phyloP scores from a whole-genome alignment of 2,329 filamentous ascomycete species.

The Colletotrichum sansevieriae region DNA sequence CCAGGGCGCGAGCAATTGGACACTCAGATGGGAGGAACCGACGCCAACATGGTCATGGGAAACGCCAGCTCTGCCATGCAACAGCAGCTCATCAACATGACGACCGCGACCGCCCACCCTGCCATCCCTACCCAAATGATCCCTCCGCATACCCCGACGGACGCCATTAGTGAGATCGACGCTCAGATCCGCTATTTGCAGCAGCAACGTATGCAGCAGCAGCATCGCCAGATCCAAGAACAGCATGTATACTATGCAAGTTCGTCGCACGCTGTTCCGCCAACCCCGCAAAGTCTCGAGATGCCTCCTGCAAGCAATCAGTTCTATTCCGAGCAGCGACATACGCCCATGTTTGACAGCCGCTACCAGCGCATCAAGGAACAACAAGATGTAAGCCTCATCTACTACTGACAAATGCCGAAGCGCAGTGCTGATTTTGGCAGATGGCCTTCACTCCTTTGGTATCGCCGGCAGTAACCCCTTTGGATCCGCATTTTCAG shows the following conservation, averaged over 20 bases:
- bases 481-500: conserved; percentile 78
- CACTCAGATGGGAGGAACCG: conserved; percentile 63
- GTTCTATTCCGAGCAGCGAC: conserved; percentile 69
- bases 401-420: not conserved
- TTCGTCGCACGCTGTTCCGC: conserved; percentile 75
- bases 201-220: conserved; percentile 72
- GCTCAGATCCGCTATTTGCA: conserved; percentile 76
- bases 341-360: conserved; percentile 73
- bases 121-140: conserved; percentile 61
- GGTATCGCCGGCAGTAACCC: conserved; percentile 86
- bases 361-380: conserved; percentile 76
- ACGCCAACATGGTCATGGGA: conserved; percentile 54
- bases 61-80: conserved; percentile 46
- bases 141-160: conserved; percentile 60
- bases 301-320: conserved; percentile 73
- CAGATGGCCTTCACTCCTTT: conserved; percentile 84
- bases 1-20: conserved; percentile 58
- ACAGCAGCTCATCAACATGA: conserved; percentile 63
- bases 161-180: conserved; percentile 71
- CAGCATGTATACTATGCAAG: conserved; percentile 63
- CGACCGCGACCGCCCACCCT: conserved; percentile 59
- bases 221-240: conserved; percentile 70
- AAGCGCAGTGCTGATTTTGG: conserved; percentile 46
- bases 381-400: conserved; percentile 71
- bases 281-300: conserved; percentile 85